Base-by-base conservation (phyloP, 2,329 filamentous ascomycete species). In the Claviceps paspali region DNA sequence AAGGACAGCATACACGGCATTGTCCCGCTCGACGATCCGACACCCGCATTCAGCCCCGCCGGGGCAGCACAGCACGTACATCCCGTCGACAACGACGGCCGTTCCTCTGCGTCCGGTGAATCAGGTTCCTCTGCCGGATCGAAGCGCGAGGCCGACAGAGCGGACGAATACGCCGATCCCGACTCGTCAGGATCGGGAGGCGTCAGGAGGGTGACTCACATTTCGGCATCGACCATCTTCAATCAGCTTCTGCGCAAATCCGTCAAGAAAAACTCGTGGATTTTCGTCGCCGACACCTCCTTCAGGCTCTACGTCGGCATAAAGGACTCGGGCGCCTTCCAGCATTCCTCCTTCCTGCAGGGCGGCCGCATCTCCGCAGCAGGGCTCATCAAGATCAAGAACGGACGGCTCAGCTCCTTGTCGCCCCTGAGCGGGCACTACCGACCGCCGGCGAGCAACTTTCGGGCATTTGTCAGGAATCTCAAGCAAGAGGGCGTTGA, bases 221-320 rank as follows among this genome's bases (percentile, higher is more conserved):
- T 86, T 3, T 82, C 73, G 5, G 73, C 80, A 1, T 73, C 79
- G 1, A 78, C 79, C 1, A 68, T 93, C 3, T 72, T 88, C 53
- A 84, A 91, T 55, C 80, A 82, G 44, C 65, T 93, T 5, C 66
- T 91, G 12, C 74, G 82, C 42, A 80, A 83, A 45, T 78, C 81
- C 0, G 81, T 86, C 28, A 82, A 78, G 55, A 85, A 85, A 44
- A 87, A 88, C 50, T 91, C 82, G 4, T 94, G 87, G 87, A 92
- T 94, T 45, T 95, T 93, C 49, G 86, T 87, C 6, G 80, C 82
- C 18, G 86, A 94, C 57, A 88, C 83, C 1, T 79, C 73, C 1
- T 91, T 87, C 54, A 75, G 82, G 1, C 65, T 94, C 0, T 94
- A 93, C 54, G 76, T 94, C 24, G 86, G 86, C 33, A 91, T 94